Conservation (phyloP, 2,329 filamentous ascomycete species). For the Incumbomyces delicatus region DNA sequence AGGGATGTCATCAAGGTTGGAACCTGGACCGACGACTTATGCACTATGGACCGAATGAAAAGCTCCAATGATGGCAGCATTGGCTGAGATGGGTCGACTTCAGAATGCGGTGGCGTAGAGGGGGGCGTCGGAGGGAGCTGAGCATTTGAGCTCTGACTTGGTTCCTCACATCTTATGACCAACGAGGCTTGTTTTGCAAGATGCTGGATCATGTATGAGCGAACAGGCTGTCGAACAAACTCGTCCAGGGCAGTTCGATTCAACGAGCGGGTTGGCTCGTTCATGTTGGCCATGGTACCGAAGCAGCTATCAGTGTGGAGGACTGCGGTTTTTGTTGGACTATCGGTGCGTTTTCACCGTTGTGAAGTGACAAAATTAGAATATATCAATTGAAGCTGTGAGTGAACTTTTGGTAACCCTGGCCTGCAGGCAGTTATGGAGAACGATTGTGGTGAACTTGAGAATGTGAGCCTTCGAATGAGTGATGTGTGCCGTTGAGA, state of each 20-base stretch:
- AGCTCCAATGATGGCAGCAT: slow-evolving; percentile 68
- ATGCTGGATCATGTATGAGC: slow-evolving; percentile 38
- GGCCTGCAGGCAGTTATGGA: slow-evolving; percentile 5
- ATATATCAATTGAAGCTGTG: neutral
- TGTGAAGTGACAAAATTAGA: slow-evolving; percentile 4
- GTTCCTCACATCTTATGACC: slow-evolving; percentile 42
- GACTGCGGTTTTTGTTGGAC: neutral
- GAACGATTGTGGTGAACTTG: neutral
- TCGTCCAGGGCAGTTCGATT: slow-evolving; percentile 39
- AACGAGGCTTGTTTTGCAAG: slow-evolving; percentile 36
- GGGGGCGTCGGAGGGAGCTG: slow-evolving; percentile 46
- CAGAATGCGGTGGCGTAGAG: slow-evolving; percentile 45
- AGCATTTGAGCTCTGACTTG: slow-evolving; percentile 36
- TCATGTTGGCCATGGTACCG: slow-evolving; percentile 13
- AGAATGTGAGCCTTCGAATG: neutral
- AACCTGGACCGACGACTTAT: slow-evolving; percentile 91
- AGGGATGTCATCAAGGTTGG: slow-evolving; percentile 94
- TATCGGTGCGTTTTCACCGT: neutral
- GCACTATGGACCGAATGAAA: slow-evolving; percentile 86
- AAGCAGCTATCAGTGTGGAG: neutral
- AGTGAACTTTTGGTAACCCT: slow-evolving; percentile 6
- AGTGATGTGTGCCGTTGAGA: slow-evolving; percentile 4
- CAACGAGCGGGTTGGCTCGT: slow-evolving; percentile 16
- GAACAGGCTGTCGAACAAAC: slow-evolving; percentile 39
- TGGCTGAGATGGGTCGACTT: slow-evolving; percentile 28